A percentile compares a stretch with the other conserved stretches of the same genome.
Conservation (phyloP, 2,329 filamentous ascomycete genomes). For the Epichloe hybrida region DNA sequence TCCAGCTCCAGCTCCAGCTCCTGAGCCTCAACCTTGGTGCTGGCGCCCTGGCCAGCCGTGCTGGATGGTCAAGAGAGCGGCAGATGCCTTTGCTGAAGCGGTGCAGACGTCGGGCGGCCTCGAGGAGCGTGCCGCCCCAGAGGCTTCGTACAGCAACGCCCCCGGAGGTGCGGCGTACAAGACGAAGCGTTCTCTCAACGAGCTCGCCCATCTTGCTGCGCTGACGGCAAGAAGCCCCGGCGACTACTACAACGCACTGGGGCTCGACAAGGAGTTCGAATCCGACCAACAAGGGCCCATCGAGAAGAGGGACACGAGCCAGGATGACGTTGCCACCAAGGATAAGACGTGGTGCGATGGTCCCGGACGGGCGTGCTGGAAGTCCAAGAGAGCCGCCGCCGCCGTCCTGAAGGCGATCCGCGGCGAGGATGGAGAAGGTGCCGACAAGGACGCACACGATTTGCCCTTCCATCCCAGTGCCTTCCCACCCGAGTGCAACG, state of each 20-base stretch:
- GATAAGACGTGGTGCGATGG: conserved; percentile 11
- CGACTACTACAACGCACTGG: conserved; percentile 20
- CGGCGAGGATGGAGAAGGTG: conserved; percentile 1
- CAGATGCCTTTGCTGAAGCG: conserved; percentile 10
- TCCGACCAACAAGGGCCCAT: conserved; percentile 6
- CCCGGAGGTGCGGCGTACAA: conserved; percentile 23
- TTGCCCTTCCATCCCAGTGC: conserved; percentile 17
- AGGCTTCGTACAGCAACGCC: conserved; percentile 18
- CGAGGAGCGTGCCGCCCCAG: conserved; percentile 12
- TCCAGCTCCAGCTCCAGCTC: neutral
- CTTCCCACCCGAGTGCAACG: conserved; percentile 8
- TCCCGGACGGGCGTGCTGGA: conserved; percentile 16
- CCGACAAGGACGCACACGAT: conserved; percentile 9
- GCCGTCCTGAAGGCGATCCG: conserved; percentile 19
- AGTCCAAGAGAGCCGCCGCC: conserved; percentile 25
- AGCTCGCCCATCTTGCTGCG: conserved; percentile 25
- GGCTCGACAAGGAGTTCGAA: conserved; percentile 14
- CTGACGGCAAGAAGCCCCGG: conserved; percentile 16
- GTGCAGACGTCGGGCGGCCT: conserved; percentile 13
- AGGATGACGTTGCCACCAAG: conserved; percentile 9
- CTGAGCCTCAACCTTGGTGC: conserved; percentile 13
- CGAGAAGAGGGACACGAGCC: conserved; percentile 6
- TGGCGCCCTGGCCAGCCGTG: conserved; percentile 17
- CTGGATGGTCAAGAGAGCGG: conserved; percentile 11
- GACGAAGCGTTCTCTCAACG: conserved; percentile 24